A percentile compares a stretch with the other conserved stretches of the same genome.
phyloP scores from a whole-genome alignment of 169 alveolate genomes.

The Perkinsus marinus region DNA sequence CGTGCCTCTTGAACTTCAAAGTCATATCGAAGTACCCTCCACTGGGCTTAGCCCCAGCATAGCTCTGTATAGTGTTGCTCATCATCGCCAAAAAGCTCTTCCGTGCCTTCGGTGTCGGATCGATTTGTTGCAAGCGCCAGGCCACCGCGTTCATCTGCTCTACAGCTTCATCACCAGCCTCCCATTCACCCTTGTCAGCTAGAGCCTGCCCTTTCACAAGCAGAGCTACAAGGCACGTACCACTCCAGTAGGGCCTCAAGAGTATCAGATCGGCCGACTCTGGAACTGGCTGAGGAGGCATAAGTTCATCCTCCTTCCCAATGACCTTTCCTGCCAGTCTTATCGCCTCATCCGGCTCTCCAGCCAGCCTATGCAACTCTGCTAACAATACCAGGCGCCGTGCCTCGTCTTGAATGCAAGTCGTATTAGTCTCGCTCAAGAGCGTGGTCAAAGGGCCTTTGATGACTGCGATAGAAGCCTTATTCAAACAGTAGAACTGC shows the following conservation, averaged over 20 bases:
- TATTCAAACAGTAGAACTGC: background rate
- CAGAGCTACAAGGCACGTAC: background rate
- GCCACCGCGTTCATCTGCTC: background rate
- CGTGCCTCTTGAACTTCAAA: background rate
- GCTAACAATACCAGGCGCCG: background rate
- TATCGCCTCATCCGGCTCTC: background rate
- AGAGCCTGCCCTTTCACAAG: background rate
- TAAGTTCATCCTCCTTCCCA: background rate
- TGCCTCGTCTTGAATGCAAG: background rate
- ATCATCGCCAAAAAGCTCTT: background rate
- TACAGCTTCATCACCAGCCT: background rate
- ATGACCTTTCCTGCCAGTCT: background rate
- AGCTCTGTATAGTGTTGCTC: background rate
- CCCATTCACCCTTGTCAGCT: background rate
- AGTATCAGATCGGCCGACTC: background rate
- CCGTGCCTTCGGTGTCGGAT: background rate
- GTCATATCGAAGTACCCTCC: background rate
- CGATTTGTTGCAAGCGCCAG: background rate
- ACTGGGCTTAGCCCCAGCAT: background rate
- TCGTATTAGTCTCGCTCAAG: background rate
- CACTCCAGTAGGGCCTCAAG: background rate
- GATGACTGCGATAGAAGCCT: background rate
- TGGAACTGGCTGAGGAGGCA: background rate
- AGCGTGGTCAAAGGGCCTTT: background rate
- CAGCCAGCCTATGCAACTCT: background rate